These are phyloP conservation scores for Theobroma grandiflorum DNA, from an alignment of 441 rosid species.

Conservation along the genomic window DNA sequence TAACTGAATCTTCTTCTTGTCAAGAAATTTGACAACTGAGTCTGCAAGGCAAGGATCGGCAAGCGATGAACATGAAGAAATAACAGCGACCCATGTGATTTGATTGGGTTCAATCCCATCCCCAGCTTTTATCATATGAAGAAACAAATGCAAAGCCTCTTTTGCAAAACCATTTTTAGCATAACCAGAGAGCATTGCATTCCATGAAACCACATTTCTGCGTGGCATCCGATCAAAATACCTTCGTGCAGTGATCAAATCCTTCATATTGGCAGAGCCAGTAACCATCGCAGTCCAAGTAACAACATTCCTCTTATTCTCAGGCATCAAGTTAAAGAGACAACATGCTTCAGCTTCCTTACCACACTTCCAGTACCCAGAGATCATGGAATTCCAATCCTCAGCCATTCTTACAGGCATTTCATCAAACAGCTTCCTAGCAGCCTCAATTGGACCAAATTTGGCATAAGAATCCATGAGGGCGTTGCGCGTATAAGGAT, in stretches of 20 bases:
- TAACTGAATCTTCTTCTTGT: conserved; percentile 30
- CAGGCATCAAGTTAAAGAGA: conserved; percentile 38
- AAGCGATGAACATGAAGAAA: conserved; percentile 46
- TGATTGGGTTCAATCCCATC: conserved; percentile 47
- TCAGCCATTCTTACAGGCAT: conserved; percentile 39
- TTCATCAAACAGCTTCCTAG: conserved; percentile 53
- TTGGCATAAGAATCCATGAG: conserved; percentile 37
- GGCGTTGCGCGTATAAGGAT: conserved; percentile 40
- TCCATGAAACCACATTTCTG: conserved; percentile 50
- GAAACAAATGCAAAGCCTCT: conserved; percentile 50
- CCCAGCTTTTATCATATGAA: conserved; percentile 58
- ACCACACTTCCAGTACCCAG: conserved; percentile 53
- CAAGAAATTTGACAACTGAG: conserved; percentile 37
- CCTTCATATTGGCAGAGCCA: conserved; percentile 44
- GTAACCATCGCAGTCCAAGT: conserved; percentile 52
- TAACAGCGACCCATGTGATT: conserved; percentile 55
- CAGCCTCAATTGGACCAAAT: conserved; percentile 32
- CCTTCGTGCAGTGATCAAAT: conserved; percentile 42
- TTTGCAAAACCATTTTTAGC: conserved; percentile 43
- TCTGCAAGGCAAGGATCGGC: conserved; percentile 44
- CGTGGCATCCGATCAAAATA: conserved; percentile 46
- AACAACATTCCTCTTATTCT: conserved; percentile 44
- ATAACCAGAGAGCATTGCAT: conserved; percentile 56
- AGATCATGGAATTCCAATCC: conserved; percentile 57
- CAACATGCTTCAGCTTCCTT: conserved; percentile 39